Evolutionary conservation across 345 rosid species (phyloP), one percentile per base, ranked within the genome.

Genomic region (Gossypium stocksii): DNA sequence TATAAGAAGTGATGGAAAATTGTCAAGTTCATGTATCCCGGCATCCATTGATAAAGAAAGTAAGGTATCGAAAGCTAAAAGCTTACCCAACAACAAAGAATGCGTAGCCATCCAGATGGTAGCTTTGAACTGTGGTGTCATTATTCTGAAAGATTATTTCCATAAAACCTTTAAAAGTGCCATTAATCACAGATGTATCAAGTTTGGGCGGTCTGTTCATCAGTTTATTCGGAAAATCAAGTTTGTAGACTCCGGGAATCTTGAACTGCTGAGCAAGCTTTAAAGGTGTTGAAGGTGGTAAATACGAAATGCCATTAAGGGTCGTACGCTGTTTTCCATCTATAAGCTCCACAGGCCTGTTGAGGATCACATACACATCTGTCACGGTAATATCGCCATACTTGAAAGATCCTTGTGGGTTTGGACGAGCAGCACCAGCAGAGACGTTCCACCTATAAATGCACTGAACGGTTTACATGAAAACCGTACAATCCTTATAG

Each of bases 81-180:
- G 34, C 90, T 91, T 78, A 93, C 97, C 98, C 97, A 9, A 89
- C 98, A 79, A 93, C 90, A 70, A 93, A 93, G 79, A 93, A 90
- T 12, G 97, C 94, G 82, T 89, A 90, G 77, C 98, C 98, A 84
- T 93, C 97, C 89, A 93, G 67, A 82, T 93, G 97, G 79, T 89
- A 93, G 88, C 86, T 87, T 82, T 91, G 89, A 53, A 90, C 87
- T 25, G 81, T 73, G 22, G 91, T 90, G 60, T 85, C 94, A 70
- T 90, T 91, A 74, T 93, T 93, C 87, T 90, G 98, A 81, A 94
- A 89, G 76, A 94, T 90, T 78, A 94, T 92, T 75, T 94, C 98
- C 79, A 87, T 87, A 78, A 92, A 94, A 64, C 94, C 93, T 82
- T 94, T 94, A 80, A 81, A 90, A 34, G 94, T 86, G 44, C 92